These are phyloP conservation scores for Trichophyton rubrum DNA, from an alignment of 2,329 filamentous ascomycete genomes.

Conservation along the genomic window DNA sequence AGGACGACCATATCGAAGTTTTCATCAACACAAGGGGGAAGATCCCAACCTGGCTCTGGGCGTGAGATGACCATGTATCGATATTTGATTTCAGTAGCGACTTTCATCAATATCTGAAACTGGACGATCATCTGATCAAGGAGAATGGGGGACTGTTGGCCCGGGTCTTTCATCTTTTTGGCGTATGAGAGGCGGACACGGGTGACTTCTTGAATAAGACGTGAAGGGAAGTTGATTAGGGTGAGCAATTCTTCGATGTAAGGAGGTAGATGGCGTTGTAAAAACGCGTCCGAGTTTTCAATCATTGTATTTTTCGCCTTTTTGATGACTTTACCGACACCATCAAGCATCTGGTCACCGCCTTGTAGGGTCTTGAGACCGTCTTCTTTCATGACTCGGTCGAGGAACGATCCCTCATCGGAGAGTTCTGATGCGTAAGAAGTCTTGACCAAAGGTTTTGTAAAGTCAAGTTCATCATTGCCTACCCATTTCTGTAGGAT, in stretches of 20 bases:
- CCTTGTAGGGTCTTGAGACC: constrained; percentile 84
- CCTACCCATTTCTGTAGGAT: constrained; percentile 95
- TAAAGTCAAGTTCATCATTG: constrained; percentile 88
- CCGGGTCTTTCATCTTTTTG: constrained; percentile 87
- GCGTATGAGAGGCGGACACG: constrained; percentile 82
- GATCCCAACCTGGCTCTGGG: constrained; percentile 83
- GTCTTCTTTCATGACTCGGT: constrained; percentile 90
- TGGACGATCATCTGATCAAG: constrained; percentile 96
- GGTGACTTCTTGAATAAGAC: constrained; percentile 93
- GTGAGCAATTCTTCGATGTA: constrained; percentile 95
- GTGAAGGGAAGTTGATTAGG: constrained; percentile 91
- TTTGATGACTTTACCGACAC: constrained; percentile 72
- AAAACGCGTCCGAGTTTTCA: constrained; percentile 69
- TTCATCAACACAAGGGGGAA: constrained; percentile 92
- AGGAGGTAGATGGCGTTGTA: constrained; percentile 78
- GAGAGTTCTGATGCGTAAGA: constrained; percentile 59
- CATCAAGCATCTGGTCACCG: constrained; percentile 56
- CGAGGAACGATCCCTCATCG: constrained; percentile 87
- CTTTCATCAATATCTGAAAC: constrained; percentile 82
- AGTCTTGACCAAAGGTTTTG: constrained; percentile 57
- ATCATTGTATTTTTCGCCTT: constrained; percentile 92
- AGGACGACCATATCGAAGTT: constrained; percentile 86
- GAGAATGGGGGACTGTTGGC: constrained; percentile 83
- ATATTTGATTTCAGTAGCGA: constrained; percentile 85
- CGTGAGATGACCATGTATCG: constrained; percentile 74